A percentile compares a stretch with the other conserved stretches of the same genome.
phyloP scores from a whole-genome alignment of 192 early-diverging fungal genomes.

The Linnemannia hyalina region DNA sequence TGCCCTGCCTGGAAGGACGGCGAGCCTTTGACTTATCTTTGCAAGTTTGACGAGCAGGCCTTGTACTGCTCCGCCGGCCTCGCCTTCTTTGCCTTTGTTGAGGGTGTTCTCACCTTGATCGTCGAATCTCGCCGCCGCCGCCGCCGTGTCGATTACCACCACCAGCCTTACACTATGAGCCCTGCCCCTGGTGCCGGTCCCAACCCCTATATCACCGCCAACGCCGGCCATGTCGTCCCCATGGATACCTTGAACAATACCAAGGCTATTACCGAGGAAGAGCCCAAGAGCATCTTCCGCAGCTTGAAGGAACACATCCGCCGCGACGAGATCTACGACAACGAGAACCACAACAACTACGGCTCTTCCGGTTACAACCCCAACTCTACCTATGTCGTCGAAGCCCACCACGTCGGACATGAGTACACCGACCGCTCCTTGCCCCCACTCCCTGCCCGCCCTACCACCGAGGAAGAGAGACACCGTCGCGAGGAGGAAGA shows the following conservation, averaged over 20 bases:
- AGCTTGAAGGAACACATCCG: not conserved
- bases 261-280: not conserved
- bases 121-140: not conserved
- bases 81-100: conserved; percentile 10
- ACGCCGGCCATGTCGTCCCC: not conserved
- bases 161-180: not conserved
- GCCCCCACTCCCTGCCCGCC: not conserved
- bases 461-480: not conserved
- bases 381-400: not conserved
- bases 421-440: not conserved
- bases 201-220: not conserved
- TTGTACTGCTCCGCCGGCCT: not conserved
- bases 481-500: not conserved
- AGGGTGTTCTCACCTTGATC: conserved; percentile 14
- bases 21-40: conserved; percentile 16
- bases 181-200: not conserved
- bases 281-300: not conserved
- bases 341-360: not conserved
- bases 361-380: not conserved
- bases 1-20: conserved; percentile 8
- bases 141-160: not conserved
- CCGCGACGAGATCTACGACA: not conserved
- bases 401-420: not conserved
- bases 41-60: conserved; percentile 12
- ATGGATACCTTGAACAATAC: not conserved